phyloP scores from a whole-genome alignment of 192 early-diverging fungal species.

The Martensiomyces pterosporus region DNA sequence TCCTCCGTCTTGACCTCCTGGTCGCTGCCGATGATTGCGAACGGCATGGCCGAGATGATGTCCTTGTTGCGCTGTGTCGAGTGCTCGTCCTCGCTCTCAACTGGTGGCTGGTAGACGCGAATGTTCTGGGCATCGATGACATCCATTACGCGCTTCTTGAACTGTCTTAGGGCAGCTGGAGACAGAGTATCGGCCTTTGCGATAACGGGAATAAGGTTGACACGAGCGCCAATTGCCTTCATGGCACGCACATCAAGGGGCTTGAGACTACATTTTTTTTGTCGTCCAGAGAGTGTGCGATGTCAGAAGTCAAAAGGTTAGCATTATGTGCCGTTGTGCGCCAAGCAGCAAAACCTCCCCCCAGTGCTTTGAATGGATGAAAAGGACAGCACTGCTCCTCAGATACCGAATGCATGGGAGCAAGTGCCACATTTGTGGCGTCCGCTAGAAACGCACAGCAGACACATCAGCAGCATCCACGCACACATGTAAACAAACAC shows the following conservation, averaged over 20 bases:
- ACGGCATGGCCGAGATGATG: constrained; percentile 90
- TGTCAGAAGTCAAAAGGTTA: too few species aligned
- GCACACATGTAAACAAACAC: too few species aligned
- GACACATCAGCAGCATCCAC: too few species aligned
- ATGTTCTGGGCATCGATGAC: constrained; percentile 90
- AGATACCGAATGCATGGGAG: too few species aligned
- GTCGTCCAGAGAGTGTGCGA: too few species aligned
- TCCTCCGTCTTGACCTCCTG: constrained; percentile 77
- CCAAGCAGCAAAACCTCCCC: too few species aligned
- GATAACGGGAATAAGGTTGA: constrained; percentile 97
- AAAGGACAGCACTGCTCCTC: too few species aligned
- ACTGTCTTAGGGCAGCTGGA: constrained; percentile 80
- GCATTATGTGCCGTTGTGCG: too few species aligned
- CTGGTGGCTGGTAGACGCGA: constrained; percentile 81
- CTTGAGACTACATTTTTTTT: constrained; percentile 57
- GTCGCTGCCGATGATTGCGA: constrained; percentile 90
- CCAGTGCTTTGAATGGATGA: too few species aligned
- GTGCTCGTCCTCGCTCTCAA: constrained; percentile 84
- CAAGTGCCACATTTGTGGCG: too few species aligned
- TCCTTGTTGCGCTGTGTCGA: constrained; percentile 75
- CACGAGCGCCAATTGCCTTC: constrained; percentile 92
- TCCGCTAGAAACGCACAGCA: too few species aligned
- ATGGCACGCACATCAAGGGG: constrained; percentile 97
- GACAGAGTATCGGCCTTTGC: constrained; percentile 98
- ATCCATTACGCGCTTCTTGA: constrained; percentile 95